Evolutionary conservation across 352 stramenopile species (phyloP), one percentile per base, ranked within the genome.

Genomic region (Lagenidium giganteum): DNA sequence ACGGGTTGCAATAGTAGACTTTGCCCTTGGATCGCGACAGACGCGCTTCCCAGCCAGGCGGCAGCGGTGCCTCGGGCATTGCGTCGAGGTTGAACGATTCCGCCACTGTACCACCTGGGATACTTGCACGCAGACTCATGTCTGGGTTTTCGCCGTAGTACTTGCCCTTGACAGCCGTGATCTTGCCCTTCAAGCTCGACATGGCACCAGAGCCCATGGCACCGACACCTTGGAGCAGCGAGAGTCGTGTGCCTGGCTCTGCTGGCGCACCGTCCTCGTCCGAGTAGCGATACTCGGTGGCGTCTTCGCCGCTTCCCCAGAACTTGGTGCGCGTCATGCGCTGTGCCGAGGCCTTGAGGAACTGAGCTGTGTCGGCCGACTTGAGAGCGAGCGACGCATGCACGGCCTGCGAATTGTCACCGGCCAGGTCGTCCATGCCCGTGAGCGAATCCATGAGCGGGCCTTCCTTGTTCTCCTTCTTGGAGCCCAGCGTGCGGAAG

Each of bases 1-100:
- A 55, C 16, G 81, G 75, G 45, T 95, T 91, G 59, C 72, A 90
- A 42, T 87, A 95, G 64, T 95, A 95, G 26, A 76, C 66, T 40
- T 90, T 90, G 16, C 73, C 70, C 62, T 95, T 95, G 11, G 83
- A 92, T 30, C 83, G 64, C 4, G 83, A 95, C 39, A 87, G 37
- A 3, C 82, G 75, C 14, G 73, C 75, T 47, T 92, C 74, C 83
- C 83, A 95, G 5, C 80, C 83, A 8, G 69, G 63, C 36, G 83
- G 80, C 27, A 93, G 48, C 41, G 82, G 85, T 5, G 87, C 78
- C 50, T 93, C 81, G 3, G 78, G 78, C 40, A 93, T 50, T 32
- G 81, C 79, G 28, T 93, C 81, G 12, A 93, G 45, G 43, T 87
- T 88, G 34, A 86, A 72, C 3, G 73, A 82, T 23, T 87, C 71